phyloP scores from a whole-genome alignment of 1,139 yeast genomes.

The Pneumocystis carinii region DNA sequence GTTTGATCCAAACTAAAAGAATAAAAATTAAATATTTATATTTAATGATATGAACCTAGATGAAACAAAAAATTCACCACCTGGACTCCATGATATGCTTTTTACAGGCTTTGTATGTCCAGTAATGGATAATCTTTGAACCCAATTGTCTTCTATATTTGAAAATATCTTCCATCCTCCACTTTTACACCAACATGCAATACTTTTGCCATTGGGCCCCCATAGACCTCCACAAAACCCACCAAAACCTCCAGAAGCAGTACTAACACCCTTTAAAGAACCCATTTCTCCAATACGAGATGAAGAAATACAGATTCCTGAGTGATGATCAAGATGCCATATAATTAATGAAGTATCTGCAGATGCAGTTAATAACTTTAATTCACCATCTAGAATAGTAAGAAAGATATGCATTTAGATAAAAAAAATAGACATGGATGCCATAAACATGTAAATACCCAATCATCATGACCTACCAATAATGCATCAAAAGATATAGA shows the following conservation, averaged over 20 bases:
- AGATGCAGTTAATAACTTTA: conserved; percentile 64
- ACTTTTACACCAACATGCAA: conserved; percentile 74
- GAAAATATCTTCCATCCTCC: conserved; percentile 83
- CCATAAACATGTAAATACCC: conserved; percentile 85
- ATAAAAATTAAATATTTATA: neutral
- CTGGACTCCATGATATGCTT: conserved; percentile 61
- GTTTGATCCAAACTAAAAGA: conserved; percentile 71
- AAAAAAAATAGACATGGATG: neutral
- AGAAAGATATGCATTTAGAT: neutral
- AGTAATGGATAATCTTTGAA: conserved; percentile 46
- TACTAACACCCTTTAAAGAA: conserved; percentile 78
- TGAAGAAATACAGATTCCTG: conserved; percentile 83
- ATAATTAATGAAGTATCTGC: conserved; percentile 90
- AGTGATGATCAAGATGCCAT: conserved; percentile 80
- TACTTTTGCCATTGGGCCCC: conserved; percentile 34
- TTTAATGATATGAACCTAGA: conserved; percentile 27
- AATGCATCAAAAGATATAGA: conserved; percentile 78
- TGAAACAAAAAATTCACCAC: conserved; percentile 51
- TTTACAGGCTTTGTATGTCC: conserved; percentile 68
- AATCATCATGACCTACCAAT: conserved; percentile 95
- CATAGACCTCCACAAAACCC: conserved; percentile 90
- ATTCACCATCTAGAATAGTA: conserved; percentile 29
- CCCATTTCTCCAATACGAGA: conserved; percentile 80
- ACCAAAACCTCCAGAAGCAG: conserved; percentile 96
- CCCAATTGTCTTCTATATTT: conserved; percentile 31